A percentile compares a stretch with the other conserved stretches of the same genome.
These are phyloP conservation scores for Elaeis guineensis DNA, from an alignment of 176 grass and related monocot genomes.

Conservation along the genomic window DNA sequence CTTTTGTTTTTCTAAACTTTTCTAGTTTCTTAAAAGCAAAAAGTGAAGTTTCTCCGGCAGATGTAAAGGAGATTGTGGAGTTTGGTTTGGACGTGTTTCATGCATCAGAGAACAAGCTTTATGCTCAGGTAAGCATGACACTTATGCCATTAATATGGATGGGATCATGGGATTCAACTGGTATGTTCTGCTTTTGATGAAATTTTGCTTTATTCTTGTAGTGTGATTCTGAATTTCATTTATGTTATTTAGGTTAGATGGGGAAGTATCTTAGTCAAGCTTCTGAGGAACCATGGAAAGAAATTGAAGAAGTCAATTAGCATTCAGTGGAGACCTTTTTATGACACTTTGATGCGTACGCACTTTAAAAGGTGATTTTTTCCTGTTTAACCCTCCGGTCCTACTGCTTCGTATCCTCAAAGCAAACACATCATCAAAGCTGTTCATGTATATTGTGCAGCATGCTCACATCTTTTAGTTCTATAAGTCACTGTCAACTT, in stretches of 20 bases:
- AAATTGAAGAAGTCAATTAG: slow-evolving; percentile 36
- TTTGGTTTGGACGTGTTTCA: slow-evolving; percentile 84
- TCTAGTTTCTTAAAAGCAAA: slow-evolving; percentile 85
- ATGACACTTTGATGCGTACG: slow-evolving; percentile 74
- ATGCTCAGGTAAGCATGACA: slow-evolving; percentile 66
- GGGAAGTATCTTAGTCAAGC: slow-evolving; percentile 57
- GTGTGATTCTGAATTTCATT: slow-evolving; percentile 4
- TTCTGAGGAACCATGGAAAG: slow-evolving; percentile 79
- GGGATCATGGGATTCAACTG: neutral
- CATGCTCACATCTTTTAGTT: no score
- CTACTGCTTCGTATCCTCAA: no score
- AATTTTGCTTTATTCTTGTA: neutral
- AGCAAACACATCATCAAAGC: no score
- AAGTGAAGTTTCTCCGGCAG: slow-evolving; percentile 71
- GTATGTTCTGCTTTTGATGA: no score
- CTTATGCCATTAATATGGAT: slow-evolving; percentile 17
- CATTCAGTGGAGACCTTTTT: slow-evolving; percentile 81
- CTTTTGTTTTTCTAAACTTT: slow-evolving; percentile 2
- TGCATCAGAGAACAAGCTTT: slow-evolving; percentile 70
- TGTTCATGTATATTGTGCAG: no score
- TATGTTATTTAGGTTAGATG: slow-evolving; percentile 71
- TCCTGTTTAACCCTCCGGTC: neutral
- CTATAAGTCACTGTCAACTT: no score
- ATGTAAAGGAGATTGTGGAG: slow-evolving; percentile 60
- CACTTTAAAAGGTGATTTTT: slow-evolving; percentile 85